Evolutionary conservation across 176 grass and related monocot genomes (phyloP).

Genomic region (Themeda triandra): DNA sequence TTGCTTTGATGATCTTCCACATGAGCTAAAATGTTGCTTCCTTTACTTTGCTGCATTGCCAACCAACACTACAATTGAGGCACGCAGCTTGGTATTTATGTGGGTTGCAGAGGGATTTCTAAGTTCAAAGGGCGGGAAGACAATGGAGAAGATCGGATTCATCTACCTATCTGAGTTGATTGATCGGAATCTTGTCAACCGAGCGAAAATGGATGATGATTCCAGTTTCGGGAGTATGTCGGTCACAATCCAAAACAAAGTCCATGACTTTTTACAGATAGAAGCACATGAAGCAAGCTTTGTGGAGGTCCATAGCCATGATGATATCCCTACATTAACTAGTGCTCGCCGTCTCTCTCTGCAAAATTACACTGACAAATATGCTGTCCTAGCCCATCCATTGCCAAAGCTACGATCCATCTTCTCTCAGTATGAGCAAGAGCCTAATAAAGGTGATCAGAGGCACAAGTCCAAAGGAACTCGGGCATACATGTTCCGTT

Average conservation of each 20-base stretch:
- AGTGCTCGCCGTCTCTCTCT: slow-evolving; percentile 33
- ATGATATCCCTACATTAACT: slow-evolving; percentile 13
- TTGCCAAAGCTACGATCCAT: slow-evolving; percentile 45
- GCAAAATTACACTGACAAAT: slow-evolving; percentile 39
- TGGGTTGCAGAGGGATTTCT: slow-evolving; percentile 51
- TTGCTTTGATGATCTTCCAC: slow-evolving; percentile 51
- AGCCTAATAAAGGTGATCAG: background rate
- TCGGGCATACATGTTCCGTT: background rate
- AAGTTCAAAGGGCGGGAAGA: background rate
- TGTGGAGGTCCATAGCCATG: slow-evolving; percentile 15
- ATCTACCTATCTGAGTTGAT: slow-evolving; percentile 37
- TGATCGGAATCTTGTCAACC: slow-evolving; percentile 15
- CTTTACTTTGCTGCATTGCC: slow-evolving; percentile 48
- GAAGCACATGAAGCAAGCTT: slow-evolving; percentile 46
- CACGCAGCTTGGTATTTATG: slow-evolving; percentile 18
- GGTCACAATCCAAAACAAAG: slow-evolving; percentile 33
- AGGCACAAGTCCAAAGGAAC: background rate
- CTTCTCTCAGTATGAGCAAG: slow-evolving; percentile 30
- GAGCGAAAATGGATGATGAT: background rate
- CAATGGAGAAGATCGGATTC: slow-evolving; percentile 32
- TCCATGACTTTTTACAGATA: slow-evolving; percentile 29
- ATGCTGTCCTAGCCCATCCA: background rate
- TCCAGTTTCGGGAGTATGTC: background rate
- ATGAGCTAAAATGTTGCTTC: slow-evolving; percentile 38
- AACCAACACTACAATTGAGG: background rate